These are phyloP conservation scores for Roridomyces roridus DNA, from an alignment of 768 basidiomycete genomes.

Conservation along the genomic window DNA sequence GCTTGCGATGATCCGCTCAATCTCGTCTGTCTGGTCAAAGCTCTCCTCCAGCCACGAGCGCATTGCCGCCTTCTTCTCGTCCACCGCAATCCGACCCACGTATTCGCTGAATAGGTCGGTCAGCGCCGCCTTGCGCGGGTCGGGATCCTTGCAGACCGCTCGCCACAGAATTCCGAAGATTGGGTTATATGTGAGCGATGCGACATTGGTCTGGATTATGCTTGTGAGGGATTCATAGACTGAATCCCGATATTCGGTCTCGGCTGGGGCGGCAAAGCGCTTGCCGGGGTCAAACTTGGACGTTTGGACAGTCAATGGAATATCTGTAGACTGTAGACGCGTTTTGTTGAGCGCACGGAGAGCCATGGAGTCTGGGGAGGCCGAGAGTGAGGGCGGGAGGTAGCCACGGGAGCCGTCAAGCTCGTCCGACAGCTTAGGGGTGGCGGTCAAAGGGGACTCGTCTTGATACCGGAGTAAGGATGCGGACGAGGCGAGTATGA, in stretches of 20 bases:
- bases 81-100: constrained; percentile 27
- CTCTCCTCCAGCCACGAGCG: constrained; percentile 35
- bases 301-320: constrained; percentile 15
- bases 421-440: constrained; percentile 23
- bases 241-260: constrained; percentile 25
- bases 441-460: constrained; percentile 19
- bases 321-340: constrained; percentile 8
- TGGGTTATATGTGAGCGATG: constrained; percentile 33
- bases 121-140: constrained; percentile 23
- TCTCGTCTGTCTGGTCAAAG: constrained; percentile 33
- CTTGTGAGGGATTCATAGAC: constrained; percentile 29
- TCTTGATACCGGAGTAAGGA: constrained; percentile 18
- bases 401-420: constrained; percentile 23
- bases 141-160: constrained; percentile 32
- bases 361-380: neutral
- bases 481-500: constrained; percentile 13
- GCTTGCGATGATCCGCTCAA: constrained; percentile 27
- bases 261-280: constrained; percentile 26
- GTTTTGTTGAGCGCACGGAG: constrained; percentile 7
- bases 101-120: constrained; percentile 28
- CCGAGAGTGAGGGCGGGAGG: constrained; percentile 22
- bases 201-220: constrained; percentile 33
- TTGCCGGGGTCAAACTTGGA: constrained; percentile 24
- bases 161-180: constrained; percentile 38
- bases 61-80: constrained; percentile 23